A percentile compares a stretch with the other conserved stretches of the same genome.
phyloP scores from a whole-genome alignment of 148 eudicot genomes.

The Diospyros kaki region DNA sequence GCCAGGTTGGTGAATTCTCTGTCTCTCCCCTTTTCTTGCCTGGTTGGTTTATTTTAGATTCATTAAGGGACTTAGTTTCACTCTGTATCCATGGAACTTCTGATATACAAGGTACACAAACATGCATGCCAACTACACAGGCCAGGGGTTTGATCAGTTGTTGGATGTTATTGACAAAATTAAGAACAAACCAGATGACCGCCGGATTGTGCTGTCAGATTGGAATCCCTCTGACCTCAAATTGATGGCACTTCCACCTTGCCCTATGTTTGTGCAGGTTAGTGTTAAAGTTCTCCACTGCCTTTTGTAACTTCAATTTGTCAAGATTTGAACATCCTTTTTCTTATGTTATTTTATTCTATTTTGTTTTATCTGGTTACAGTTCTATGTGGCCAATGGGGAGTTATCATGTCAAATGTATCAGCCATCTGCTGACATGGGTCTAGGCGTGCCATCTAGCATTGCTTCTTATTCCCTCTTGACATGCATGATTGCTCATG shows the following conservation, averaged over 20 bases:
- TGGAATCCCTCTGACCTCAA: slow-evolving; percentile 95
- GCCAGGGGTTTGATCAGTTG: slow-evolving; percentile 91
- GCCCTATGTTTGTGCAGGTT: slow-evolving; percentile 93
- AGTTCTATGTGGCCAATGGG: slow-evolving; percentile 91
- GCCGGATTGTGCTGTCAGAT: slow-evolving; percentile 87
- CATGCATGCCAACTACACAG: slow-evolving; percentile 92
- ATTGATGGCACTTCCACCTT: slow-evolving; percentile 92
- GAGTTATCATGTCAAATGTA: slow-evolving; percentile 96
- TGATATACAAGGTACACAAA: slow-evolving; percentile 62
- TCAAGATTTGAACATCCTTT: neutral
- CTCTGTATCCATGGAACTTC: neutral
- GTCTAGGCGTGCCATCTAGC: slow-evolving; percentile 94
- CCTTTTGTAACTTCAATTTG: neutral
- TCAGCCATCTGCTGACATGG: slow-evolving; percentile 98
- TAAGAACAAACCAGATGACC: slow-evolving; percentile 82
- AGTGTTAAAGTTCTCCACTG: neutral
- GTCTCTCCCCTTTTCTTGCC: neutral
- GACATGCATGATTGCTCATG: slow-evolving; percentile 96
- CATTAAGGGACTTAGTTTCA: neutral
- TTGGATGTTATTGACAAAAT: slow-evolving; percentile 78
- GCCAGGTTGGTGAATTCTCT: slow-evolving; percentile 53
- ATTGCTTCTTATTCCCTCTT: slow-evolving; percentile 84
- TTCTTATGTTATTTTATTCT: neutral
- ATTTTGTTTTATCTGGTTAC: slow-evolving; percentile 17
- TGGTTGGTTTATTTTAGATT: slow-evolving; percentile 2